These are phyloP conservation scores for Agaricus subrufescens DNA, from an alignment of 768 basidiomycete genomes.

Conservation along the genomic window DNA sequence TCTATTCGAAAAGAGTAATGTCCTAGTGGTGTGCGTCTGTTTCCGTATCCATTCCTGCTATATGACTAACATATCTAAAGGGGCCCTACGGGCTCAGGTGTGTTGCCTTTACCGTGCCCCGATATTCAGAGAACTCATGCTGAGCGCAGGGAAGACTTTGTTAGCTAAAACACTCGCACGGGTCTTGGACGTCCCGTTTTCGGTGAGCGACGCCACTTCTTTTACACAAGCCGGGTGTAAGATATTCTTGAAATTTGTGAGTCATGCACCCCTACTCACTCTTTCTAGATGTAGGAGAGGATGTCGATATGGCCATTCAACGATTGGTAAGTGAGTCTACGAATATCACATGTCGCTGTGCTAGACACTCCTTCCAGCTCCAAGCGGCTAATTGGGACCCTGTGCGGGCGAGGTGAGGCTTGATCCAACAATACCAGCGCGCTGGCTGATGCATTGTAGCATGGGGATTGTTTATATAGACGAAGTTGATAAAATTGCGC, in stretches of 20 bases:
- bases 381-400: slow-evolving; percentile 92
- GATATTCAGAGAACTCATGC: background rate
- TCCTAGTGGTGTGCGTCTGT: slow-evolving; percentile 70
- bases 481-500: slow-evolving; percentile 91
- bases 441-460: slow-evolving; percentile 32
- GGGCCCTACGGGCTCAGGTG: slow-evolving; percentile 85
- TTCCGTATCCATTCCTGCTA: background rate
- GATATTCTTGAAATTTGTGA: slow-evolving; percentile 20
- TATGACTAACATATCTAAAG: slow-evolving; percentile 25
- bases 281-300: slow-evolving; percentile 83
- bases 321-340: slow-evolving; percentile 51
- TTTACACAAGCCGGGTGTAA: slow-evolving; percentile 88
- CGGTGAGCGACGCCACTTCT: slow-evolving; percentile 88
- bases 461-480: slow-evolving; percentile 96
- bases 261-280: slow-evolving; percentile 12
- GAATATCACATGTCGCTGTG: background rate
- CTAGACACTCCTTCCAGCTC: slow-evolving; percentile 37
- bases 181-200: slow-evolving; percentile 91
- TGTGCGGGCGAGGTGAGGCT: slow-evolving; percentile 66
- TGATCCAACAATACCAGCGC: background rate
- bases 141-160: slow-evolving; percentile 71
- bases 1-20: slow-evolving; percentile 93
- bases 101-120: slow-evolving; percentile 7
- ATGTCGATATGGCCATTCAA: slow-evolving; percentile 89
- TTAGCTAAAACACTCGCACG: slow-evolving; percentile 89